Conservation (phyloP, 768 basidiomycete genomes). For the Rhodotorula kratochvilovae region DNA sequence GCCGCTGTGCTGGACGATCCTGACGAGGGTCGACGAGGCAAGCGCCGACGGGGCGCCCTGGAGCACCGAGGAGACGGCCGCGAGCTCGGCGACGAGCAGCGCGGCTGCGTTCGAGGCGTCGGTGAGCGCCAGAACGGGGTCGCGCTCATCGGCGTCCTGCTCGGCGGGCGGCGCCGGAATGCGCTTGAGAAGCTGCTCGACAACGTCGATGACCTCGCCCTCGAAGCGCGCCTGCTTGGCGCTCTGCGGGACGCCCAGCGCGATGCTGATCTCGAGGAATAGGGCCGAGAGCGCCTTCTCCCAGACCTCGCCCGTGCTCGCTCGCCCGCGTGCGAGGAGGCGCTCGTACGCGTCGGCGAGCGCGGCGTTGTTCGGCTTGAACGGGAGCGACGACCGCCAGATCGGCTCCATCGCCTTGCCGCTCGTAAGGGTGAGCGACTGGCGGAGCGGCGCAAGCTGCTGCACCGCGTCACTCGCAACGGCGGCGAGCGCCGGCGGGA, state of each 20-base stretch:
- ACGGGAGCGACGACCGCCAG: slow-evolving; percentile 55
- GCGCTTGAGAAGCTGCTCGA: slow-evolving; percentile 23
- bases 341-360: slow-evolving; percentile 26
- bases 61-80: slow-evolving; percentile 1
- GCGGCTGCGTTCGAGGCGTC: slow-evolving; percentile 21
- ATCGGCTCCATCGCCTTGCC: slow-evolving; percentile 69
- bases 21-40: slow-evolving; percentile 17
- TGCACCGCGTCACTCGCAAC: slow-evolving; percentile 2
- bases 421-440: slow-evolving; percentile 58
- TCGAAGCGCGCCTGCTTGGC: not conserved
- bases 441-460: slow-evolving; percentile 50
- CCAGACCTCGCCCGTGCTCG: slow-evolving; percentile 24
- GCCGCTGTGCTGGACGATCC: slow-evolving; percentile 22
- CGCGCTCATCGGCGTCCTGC: slow-evolving; percentile 1
- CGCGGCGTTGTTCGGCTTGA: slow-evolving; percentile 3
- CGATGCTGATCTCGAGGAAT: slow-evolving; percentile 34
- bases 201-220: slow-evolving; percentile 1
- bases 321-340: not conserved
- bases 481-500: slow-evolving; percentile 9
- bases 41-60: not conserved
- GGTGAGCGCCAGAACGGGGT: slow-evolving; percentile 7
- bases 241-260: slow-evolving; percentile 30
- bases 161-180: not conserved
- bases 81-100: slow-evolving; percentile 24
- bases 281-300: slow-evolving; percentile 18